phyloP scores from a whole-genome alignment of 140 eudicot species.

The Erigeron philadelphicus region DNA sequence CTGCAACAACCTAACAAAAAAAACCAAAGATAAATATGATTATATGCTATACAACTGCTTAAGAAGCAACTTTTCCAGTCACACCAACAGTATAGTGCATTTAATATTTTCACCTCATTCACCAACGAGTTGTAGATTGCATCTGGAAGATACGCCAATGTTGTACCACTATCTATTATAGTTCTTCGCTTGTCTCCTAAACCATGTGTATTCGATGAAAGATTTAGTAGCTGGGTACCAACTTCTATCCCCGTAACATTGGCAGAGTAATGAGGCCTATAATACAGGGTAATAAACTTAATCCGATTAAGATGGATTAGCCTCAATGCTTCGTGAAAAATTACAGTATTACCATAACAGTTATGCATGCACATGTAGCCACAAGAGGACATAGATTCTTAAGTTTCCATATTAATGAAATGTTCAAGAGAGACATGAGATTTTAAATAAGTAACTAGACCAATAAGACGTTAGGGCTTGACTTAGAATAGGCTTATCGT shows the following conservation, averaged over 20 bases:
- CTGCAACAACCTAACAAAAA: slow-evolving; percentile 58
- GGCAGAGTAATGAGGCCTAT: slow-evolving; percentile 84
- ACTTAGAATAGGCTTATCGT: too few relatives aligned
- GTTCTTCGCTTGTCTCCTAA: slow-evolving; percentile 62
- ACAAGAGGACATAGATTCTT: neutral
- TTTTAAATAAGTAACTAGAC: too few relatives aligned
- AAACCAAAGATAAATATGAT: slow-evolving; percentile 13
- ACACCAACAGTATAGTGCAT: neutral
- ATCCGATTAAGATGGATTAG: neutral
- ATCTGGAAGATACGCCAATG: slow-evolving; percentile 91
- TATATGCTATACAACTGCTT: slow-evolving; percentile 16
- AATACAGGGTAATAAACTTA: neutral
- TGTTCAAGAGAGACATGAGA: neutral
- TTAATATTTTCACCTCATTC: slow-evolving; percentile 40
- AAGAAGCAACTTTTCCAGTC: slow-evolving; percentile 9
- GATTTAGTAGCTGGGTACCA: slow-evolving; percentile 51
- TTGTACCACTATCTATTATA: slow-evolving; percentile 91
- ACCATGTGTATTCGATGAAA: slow-evolving; percentile 45
- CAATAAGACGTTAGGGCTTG: too few relatives aligned
- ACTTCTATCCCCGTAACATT: slow-evolving; percentile 72
- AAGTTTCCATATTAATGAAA: neutral
- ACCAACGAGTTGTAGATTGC: slow-evolving; percentile 63
- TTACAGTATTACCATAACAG: neutral
- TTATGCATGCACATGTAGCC: neutral
- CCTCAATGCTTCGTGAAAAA: neutral